Evolutionary conservation across 768 basidiomycete genomes (phyloP).

Genomic region (Xerocomellus amylosporus): DNA sequence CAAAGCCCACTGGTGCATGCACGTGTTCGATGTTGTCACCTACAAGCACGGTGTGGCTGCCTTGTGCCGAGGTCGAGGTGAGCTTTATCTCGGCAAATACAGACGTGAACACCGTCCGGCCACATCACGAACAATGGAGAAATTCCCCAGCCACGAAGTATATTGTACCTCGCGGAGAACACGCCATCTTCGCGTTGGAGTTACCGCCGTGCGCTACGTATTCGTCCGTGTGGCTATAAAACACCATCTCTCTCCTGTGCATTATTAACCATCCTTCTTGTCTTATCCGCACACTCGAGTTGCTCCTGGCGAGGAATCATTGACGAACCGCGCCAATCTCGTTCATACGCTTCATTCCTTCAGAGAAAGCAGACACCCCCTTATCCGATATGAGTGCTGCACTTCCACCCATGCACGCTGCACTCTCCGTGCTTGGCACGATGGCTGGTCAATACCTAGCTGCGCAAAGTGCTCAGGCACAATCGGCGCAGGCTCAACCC

Average conservation of each 20-base stretch:
- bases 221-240: slow-evolving; percentile 26
- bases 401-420: slow-evolving; percentile 36
- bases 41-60: slow-evolving; percentile 12
- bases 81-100: slow-evolving; percentile 15
- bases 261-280: slow-evolving; percentile 41
- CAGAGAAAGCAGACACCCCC: slow-evolving; percentile 5
- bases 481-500: slow-evolving; percentile 26
- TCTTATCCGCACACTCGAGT: slow-evolving; percentile 34
- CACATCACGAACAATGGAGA: slow-evolving; percentile 12
- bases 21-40: slow-evolving; percentile 14
- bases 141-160: slow-evolving; percentile 11
- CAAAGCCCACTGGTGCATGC: slow-evolving; percentile 8
- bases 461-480: slow-evolving; percentile 29
- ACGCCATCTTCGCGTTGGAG: slow-evolving; percentile 30
- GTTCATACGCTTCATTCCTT: slow-evolving; percentile 7
- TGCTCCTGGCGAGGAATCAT: slow-evolving; percentile 32
- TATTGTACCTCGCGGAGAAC: slow-evolving; percentile 30
- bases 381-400: slow-evolving; percentile 26
- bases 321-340: slow-evolving; percentile 5
- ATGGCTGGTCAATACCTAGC: slow-evolving; percentile 37
- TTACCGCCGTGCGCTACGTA: slow-evolving; percentile 10
- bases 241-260: slow-evolving; percentile 2
- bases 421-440: slow-evolving; percentile 36
- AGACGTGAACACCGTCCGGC: slow-evolving; percentile 8
- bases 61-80: slow-evolving; percentile 13